Conservation (phyloP, 2,329 filamentous ascomycete species). For the Oidium heveae region DNA sequence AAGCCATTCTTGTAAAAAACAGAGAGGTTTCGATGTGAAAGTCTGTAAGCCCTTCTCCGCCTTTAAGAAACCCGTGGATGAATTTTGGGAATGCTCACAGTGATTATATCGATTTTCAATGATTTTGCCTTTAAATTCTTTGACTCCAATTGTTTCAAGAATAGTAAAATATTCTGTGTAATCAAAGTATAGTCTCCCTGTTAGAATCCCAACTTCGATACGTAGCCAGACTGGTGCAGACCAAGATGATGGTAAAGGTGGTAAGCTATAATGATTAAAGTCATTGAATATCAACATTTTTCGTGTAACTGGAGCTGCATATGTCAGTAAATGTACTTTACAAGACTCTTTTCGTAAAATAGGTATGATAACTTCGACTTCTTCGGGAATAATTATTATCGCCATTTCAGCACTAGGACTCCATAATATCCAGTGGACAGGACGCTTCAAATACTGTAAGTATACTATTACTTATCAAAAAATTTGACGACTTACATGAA, state of each 20-base stretch:
- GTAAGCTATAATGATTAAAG: slow-evolving; percentile 26
- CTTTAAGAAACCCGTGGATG: not conserved
- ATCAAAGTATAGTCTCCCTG: slow-evolving; percentile 33
- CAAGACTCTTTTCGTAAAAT: slow-evolving; percentile 13
- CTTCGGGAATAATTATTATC: slow-evolving; percentile 34
- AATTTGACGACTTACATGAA: not conserved
- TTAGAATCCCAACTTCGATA: slow-evolving; percentile 32
- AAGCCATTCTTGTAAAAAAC: slow-evolving; percentile 31
- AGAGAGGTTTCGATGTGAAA: slow-evolving; percentile 16
- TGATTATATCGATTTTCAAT: slow-evolving; percentile 1
- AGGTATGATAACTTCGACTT: slow-evolving; percentile 29
- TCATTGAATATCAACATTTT: slow-evolving; percentile 32
- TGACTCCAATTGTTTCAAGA: slow-evolving; percentile 7
- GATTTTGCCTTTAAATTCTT: not conserved
- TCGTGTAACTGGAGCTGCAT: slow-evolving; percentile 32
- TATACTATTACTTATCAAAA: slow-evolving; percentile 1
- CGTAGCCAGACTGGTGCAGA: slow-evolving; percentile 25
- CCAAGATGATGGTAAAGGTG: slow-evolving; percentile 18
- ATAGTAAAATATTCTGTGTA: slow-evolving; percentile 20
- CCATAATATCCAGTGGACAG: slow-evolving; percentile 38
- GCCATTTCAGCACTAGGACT: slow-evolving; percentile 20
- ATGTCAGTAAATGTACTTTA: slow-evolving; percentile 24
- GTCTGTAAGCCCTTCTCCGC: not conserved
- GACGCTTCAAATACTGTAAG: slow-evolving; percentile 12
- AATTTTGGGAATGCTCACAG: not conserved